Base-by-base conservation (phyloP, 768 basidiomycete genomes). In the Lactifluus hygrophoroides region DNA sequence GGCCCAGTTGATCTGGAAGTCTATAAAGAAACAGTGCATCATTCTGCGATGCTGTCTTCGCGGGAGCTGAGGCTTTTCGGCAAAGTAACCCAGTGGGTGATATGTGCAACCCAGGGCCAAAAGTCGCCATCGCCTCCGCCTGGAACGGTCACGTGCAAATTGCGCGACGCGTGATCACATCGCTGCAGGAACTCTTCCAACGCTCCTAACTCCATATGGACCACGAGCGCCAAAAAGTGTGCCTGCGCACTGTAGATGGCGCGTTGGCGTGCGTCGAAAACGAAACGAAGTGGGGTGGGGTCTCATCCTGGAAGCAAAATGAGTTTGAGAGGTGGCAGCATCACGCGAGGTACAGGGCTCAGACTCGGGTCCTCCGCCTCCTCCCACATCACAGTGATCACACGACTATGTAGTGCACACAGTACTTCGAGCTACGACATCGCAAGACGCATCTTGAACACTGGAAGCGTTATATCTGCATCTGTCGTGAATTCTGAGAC, bases 201-300 rank as follows among this genome's bases (percentile, higher is more conserved):
- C 59, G 59, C 10, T 51, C 35, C 59, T 54, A 60, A 37, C 37
- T 51, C 11, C 49, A 25, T 6, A 60, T 49, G 13, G 59, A 49
- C 59, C 59, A 60, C 9, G 30, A 25, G n/a, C 59, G 59, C 59
- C 59, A 60, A 37, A 56, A 56, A 35, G 56, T 34, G 37, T 45
- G 48, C 27, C 49, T 44, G 35, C 59, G 59, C 28, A 60, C 54
- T 1, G 59, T 60, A 13, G 35, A 13, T 4, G 54, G 59, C 2
- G 49, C 59, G n/a, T 56, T 49, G 43, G 56, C 46, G 25, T 27
- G 54, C 13, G 21, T 28, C 2, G 46, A 10, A n/a, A 60, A 54
- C 11, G 40, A 14, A 21, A 51, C 49, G 49, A 60, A 60, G 13
- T 54, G 59, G 1, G 54, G 59, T 6, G 54, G 59, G 5, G 59